Base-by-base conservation (phyloP, 495 filamentous ascomycete genomes). In the Aeminium ludgeri region DNA sequence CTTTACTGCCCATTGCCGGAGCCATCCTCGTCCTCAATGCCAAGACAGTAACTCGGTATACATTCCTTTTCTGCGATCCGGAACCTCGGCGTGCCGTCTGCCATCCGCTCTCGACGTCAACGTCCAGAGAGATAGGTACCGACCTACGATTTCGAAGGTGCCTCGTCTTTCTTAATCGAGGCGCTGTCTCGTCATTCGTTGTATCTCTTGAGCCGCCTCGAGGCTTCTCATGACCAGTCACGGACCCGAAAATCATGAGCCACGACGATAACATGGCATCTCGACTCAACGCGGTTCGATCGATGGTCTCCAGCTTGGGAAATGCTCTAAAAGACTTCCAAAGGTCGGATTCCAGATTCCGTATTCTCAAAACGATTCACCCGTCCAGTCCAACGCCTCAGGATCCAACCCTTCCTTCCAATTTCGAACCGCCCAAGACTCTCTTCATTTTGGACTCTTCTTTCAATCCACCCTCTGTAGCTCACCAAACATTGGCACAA, bases 401-500 rank as follows among this genome's bases (percentile, higher is more conserved):
- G 13, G 38, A 41, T 18, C 43, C 42, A 18, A 20, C 32, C 2
- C 25, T 13, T 0, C 41, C 20, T 8, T 19, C 36, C 2, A 8
- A 25, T 13, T 32, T 34, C 33, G 25, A 44, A n/a, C 40, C 49
- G 6, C 50, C 52, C 10, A 62, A 66, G 40, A 65, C 65, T 16
- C 68, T 96, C 49, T 78, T 86, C 57, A 74, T 96, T 46, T 74
- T 96, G 50, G 87, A 96, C 59, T 91, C 86, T 2, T 87, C 81
- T 41, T 96, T 93, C 72, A 96, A 96, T 54, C 87, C 87, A 12
- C 87, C 87, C 8, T 87, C 85, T 2, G 64, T 69, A 29, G 87
- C 87, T 10, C 87, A 95, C 57, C 66, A 80, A 38, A 65, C 65
- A 37, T 84, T 96, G 55, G 81, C 75, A 2, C 62, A 65, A 17